Percentiles rank a stretch among this genome's conserved stretches.
Evolutionary conservation across 2,329 filamentous ascomycete species (phyloP).

Genomic region (Xylaria multiplex): DNA sequence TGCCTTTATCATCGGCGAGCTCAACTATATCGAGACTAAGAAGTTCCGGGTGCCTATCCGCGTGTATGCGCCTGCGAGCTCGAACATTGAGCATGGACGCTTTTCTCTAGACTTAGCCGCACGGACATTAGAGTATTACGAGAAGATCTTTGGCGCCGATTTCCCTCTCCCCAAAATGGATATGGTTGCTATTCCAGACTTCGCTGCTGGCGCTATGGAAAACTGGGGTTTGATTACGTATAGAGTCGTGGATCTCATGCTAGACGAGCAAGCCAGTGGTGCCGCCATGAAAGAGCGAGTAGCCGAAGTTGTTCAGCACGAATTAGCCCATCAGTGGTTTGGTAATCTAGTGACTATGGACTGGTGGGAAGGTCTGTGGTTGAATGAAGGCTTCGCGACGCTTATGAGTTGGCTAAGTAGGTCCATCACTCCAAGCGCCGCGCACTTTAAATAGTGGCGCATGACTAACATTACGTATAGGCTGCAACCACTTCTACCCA

Average conservation of each 20-base stretch:
- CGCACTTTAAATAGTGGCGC: background rate
- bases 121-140: slow-evolving; percentile 91
- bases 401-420: slow-evolving; percentile 81
- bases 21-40: slow-evolving; percentile 93
- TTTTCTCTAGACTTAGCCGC: slow-evolving; percentile 93
- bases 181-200: slow-evolving; percentile 95
- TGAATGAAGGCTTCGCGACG: slow-evolving; percentile 92
- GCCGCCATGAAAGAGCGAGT: slow-evolving; percentile 91
- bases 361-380: slow-evolving; percentile 97
- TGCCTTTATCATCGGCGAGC: slow-evolving; percentile 92
- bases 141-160: slow-evolving; percentile 88
- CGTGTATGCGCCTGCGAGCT: slow-evolving; percentile 91
- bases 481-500: slow-evolving; percentile 90
- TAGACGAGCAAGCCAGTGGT: slow-evolving; percentile 91
- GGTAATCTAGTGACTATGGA: slow-evolving; percentile 98
- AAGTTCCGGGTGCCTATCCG: slow-evolving; percentile 90
- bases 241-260: slow-evolving; percentile 87
- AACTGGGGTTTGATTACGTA: slow-evolving; percentile 98
- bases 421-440: slow-evolving; percentile 28
- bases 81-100: slow-evolving; percentile 87
- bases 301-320: slow-evolving; percentile 95
- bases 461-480: slow-evolving; percentile 65
- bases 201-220: slow-evolving; percentile 96
- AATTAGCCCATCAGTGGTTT: slow-evolving; percentile 98
- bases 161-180: slow-evolving; percentile 96